Conservation (phyloP, 2,329 filamentous ascomycete genomes). For the Sclerotinia subarctica region DNA sequence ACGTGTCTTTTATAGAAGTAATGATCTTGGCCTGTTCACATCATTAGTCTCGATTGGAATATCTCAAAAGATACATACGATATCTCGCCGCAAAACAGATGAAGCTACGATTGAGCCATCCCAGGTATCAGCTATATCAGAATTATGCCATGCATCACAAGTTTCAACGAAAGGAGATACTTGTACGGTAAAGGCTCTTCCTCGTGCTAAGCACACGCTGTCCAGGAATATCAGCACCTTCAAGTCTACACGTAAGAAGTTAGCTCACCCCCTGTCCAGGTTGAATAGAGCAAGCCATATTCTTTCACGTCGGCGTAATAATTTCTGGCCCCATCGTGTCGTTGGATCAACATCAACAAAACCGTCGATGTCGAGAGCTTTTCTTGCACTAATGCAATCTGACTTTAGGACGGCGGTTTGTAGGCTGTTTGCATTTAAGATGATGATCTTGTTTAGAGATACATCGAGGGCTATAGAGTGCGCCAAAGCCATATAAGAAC, state of each 20-base stretch:
- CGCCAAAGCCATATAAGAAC: constrained; percentile 67
- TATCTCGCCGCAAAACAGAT: constrained; percentile 63
- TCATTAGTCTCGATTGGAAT: neutral
- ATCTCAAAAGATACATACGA: constrained; percentile 45
- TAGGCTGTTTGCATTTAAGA: constrained; percentile 47
- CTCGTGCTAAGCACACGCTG: constrained; percentile 65
- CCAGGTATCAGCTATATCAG: constrained; percentile 59
- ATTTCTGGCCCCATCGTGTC: constrained; percentile 57
- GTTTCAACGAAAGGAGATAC: constrained; percentile 62
- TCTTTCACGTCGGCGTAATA: constrained; percentile 63
- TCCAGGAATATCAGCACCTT: constrained; percentile 27
- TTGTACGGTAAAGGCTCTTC: constrained; percentile 65
- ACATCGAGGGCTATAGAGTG: constrained; percentile 67
- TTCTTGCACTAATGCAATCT: constrained; percentile 65
- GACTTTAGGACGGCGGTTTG: constrained; percentile 54
- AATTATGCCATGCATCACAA: constrained; percentile 67
- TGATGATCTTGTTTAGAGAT: constrained; percentile 65
- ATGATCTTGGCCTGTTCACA: constrained; percentile 52
- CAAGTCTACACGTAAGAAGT: neutral
- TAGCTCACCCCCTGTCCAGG: constrained; percentile 60
- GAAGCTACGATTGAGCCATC: constrained; percentile 71
- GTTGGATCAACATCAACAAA: constrained; percentile 60
- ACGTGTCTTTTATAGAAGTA: constrained; percentile 54
- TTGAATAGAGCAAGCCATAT: constrained; percentile 72
- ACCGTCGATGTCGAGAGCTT: constrained; percentile 64